Percentiles rank a stretch among this genome's conserved stretches.
These are phyloP conservation scores for Theileria sp. DNA, from an alignment of 169 alveolate species.

Conservation along the genomic window DNA sequence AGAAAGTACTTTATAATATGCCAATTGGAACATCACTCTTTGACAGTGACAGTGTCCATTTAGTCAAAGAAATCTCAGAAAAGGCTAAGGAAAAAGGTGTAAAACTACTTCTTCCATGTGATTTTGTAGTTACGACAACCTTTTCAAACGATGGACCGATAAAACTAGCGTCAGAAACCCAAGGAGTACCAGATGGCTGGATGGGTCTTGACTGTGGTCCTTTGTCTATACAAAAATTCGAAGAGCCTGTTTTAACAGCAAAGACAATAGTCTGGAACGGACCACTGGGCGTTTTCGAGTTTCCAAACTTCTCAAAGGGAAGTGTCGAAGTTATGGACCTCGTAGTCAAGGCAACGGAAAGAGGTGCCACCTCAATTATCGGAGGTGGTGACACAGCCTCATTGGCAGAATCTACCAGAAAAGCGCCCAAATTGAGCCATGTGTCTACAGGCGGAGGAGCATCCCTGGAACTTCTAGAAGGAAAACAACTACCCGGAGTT, in stretches of 20 bases:
- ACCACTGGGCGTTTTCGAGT: constrained; percentile 95
- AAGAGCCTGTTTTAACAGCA: constrained; percentile 80
- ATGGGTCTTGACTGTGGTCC: constrained; percentile 97
- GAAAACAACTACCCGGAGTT: constrained; percentile 96
- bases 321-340: constrained; percentile 82
- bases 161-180: constrained; percentile 77
- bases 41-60: constrained; percentile 95
- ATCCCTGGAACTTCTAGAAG: constrained; percentile 95
- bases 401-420: constrained; percentile 84
- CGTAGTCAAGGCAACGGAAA: constrained; percentile 88
- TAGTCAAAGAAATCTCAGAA: constrained; percentile 90
- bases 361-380: constrained; percentile 90
- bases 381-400: constrained; percentile 97
- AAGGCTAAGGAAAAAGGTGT: constrained; percentile 90
- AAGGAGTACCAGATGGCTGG: constrained; percentile 94
- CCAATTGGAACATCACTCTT: constrained; percentile 91
- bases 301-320: constrained; percentile 89
- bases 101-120: constrained; percentile 91
- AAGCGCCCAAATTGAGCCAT: constrained; percentile 87
- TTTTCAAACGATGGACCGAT: constrained; percentile 87
- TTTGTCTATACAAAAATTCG: constrained; percentile 80
- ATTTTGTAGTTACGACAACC: constrained; percentile 89
- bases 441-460: constrained; percentile 99
- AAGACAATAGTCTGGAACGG: constrained; percentile 95
- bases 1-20: constrained; percentile 85